Percentiles rank a stretch among this genome's conserved stretches.
Conservation (phyloP, 2,329 filamentous ascomycete genomes). For the Colletotrichum sp. region DNA sequence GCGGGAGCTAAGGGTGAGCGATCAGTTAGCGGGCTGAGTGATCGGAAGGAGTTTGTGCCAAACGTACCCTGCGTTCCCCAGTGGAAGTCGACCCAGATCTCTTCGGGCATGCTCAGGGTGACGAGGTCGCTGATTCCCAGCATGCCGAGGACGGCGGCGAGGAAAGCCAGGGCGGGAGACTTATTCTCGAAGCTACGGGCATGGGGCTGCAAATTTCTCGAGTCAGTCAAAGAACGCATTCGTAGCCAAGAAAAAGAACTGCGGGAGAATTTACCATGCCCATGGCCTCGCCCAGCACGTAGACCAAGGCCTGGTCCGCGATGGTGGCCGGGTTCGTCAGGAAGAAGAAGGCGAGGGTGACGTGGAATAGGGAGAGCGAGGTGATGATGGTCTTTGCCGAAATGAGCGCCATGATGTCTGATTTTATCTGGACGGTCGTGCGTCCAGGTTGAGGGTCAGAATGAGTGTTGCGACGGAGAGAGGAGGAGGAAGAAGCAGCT, state of each 20-base stretch:
- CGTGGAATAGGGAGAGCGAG: slow-evolving; percentile 81
- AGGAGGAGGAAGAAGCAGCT: not conserved
- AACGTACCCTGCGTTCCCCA: slow-evolving; percentile 69
- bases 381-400: slow-evolving; percentile 83
- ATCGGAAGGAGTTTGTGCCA: slow-evolving; percentile 33
- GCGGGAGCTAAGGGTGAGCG: slow-evolving; percentile 50
- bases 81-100: slow-evolving; percentile 66
- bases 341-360: slow-evolving; percentile 85
- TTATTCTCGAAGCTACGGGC: slow-evolving; percentile 71
- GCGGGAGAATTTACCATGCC: too few relatives aligned
- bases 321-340: slow-evolving; percentile 74
- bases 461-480: not conserved
- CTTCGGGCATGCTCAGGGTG: slow-evolving; percentile 71
- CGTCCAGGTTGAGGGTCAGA: not conserved
- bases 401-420: slow-evolving; percentile 74
- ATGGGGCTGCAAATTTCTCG: slow-evolving; percentile 53
- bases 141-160: slow-evolving; percentile 70
- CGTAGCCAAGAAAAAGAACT: too few relatives aligned
- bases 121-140: slow-evolving; percentile 69
- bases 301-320: slow-evolving; percentile 81
- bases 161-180: slow-evolving; percentile 74
- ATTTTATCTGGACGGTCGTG: not conserved
- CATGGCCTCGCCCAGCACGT: slow-evolving; percentile 83
- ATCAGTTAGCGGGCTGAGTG: slow-evolving; percentile 1
- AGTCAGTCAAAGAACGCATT: not conserved